Evolutionary conservation across 805 yeast species (phyloP).

Genomic region (Naumovozyma dairenensis): DNA sequence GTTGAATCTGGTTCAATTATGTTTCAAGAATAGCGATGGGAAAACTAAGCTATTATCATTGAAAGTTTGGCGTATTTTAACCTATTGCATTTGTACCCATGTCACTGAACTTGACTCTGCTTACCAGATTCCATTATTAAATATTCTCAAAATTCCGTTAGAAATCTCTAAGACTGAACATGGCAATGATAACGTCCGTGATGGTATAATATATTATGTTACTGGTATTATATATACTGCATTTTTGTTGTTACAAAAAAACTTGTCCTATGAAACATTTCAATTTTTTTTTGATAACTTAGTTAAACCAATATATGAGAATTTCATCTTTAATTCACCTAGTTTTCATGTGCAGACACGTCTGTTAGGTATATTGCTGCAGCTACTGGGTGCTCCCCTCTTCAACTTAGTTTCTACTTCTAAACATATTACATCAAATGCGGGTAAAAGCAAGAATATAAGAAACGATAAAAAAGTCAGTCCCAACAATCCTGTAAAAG

Average conservation of each 20-base stretch:
- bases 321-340: conserved; percentile 2
- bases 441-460: too few relatives aligned
- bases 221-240: conserved; percentile 14
- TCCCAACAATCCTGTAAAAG: conserved; percentile 12
- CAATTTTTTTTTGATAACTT: conserved; percentile 9
- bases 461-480: conserved; percentile 1
- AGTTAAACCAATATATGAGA: conserved; percentile 11
- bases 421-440: too few relatives aligned
- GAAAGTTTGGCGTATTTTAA: conserved; percentile 23
- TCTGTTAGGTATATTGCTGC: not conserved
- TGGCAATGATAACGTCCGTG: conserved; percentile 5
- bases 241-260: conserved; percentile 4
- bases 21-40: conserved; percentile 8
- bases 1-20: conserved; percentile 14
- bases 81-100: conserved; percentile 13
- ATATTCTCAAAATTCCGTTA: conserved; percentile 12
- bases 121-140: conserved; percentile 1
- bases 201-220: conserved; percentile 13
- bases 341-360: conserved; percentile 4
- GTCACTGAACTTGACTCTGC: not conserved
- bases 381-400: too few relatives aligned
- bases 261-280: too few relatives aligned
- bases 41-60: conserved; percentile 12
- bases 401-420: too few relatives aligned
- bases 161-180: conserved; percentile 4